Evolutionary conservation across 371 early-diverging fungal genomes (phyloP).

Genomic region (Rhizomucor miehei): DNA sequence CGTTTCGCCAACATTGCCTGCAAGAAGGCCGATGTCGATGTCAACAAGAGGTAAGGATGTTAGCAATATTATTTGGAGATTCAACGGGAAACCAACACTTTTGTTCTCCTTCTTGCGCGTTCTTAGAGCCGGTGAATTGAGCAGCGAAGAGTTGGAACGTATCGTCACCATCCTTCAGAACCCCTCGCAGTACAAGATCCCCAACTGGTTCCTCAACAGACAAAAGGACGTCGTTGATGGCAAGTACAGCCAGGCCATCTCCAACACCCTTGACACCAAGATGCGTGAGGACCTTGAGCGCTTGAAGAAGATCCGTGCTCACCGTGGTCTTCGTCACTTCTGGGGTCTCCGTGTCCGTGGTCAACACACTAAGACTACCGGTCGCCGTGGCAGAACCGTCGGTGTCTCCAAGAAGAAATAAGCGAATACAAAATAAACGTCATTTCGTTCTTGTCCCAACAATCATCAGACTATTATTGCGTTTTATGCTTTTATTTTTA

Average conservation of each 20-base stretch:
- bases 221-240: conserved; percentile 97
- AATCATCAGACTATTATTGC: too few species aligned
- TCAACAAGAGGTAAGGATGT: conserved; percentile 85
- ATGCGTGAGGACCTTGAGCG: conserved; percentile 97
- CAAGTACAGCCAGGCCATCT: conserved; percentile 90
- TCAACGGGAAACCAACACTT: too few species aligned
- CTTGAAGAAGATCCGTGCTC: conserved; percentile 94
- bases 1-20: conserved; percentile 97
- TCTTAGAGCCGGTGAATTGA: conserved; percentile 95
- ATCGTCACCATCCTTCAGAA: conserved; percentile 89
- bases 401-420: conserved; percentile 98
- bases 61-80: too few species aligned
- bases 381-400: conserved; percentile 95
- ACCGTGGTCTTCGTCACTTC: conserved; percentile 95
- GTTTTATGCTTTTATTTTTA: too few species aligned
- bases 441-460: too few species aligned
- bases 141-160: conserved; percentile 89
- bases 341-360: conserved; percentile 95
- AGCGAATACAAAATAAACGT: too few species aligned
- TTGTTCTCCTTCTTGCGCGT: background rate
- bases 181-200: conserved; percentile 96
- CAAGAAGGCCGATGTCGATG: conserved; percentile 98
- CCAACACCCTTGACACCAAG: conserved; percentile 94
- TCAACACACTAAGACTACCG: conserved; percentile 98
- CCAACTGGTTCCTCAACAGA: conserved; percentile 98